Evolutionary conservation across 257 asterid species (phyloP), one percentile per base, ranked within the genome.

Genomic region (Gynochthodes officinalis): DNA sequence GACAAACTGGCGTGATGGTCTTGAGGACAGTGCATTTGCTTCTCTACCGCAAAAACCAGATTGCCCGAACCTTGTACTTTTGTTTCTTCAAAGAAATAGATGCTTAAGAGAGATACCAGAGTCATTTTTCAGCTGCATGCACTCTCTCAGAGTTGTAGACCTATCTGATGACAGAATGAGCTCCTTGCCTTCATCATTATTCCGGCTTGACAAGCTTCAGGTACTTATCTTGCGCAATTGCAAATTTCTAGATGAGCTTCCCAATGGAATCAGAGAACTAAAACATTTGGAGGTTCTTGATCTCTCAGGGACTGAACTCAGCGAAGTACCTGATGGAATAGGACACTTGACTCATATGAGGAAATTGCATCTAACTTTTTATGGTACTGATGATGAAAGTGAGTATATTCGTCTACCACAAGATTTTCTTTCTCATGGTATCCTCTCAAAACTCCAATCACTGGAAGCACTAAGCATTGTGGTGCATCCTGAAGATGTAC

Each of bases 401-500:
- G 80, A 77, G 13, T 59, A 52, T 33, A 48, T 4, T 40, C 62
- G 71, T 49, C 53, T 74, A n/a, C 77, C 78, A n/a, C 23, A 39
- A 7, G 30, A 33, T 9, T 37, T 77, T 19, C 35, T 81, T 53
- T 74, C 73, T 77, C 79, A 42, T 0, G 28, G n/a, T 21, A 12
- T 74, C 9, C 15, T 81, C 30, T 71, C 85, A 25, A 25, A 62
- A 70, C 85, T 81, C 70, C 61, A 67, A 58, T 28, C 30, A 5
- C 32, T 81, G 42, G 40, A 40, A 67, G 62, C 71, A 25, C 66
- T 81, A 25, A 67, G 80, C 78, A 58, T 81, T 21, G 35, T 21
- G 0, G 82, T 81, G 72, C 84, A 81, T 58, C 84, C 84, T 23
- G 77, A 81, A 50, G 82, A 77, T 63, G 25, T 25, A 14, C 32